Evolutionary conservation across 306 rosid species (phyloP), one percentile per base, ranked within the genome.

Genomic region (Luffa aegyptiaca): DNA sequence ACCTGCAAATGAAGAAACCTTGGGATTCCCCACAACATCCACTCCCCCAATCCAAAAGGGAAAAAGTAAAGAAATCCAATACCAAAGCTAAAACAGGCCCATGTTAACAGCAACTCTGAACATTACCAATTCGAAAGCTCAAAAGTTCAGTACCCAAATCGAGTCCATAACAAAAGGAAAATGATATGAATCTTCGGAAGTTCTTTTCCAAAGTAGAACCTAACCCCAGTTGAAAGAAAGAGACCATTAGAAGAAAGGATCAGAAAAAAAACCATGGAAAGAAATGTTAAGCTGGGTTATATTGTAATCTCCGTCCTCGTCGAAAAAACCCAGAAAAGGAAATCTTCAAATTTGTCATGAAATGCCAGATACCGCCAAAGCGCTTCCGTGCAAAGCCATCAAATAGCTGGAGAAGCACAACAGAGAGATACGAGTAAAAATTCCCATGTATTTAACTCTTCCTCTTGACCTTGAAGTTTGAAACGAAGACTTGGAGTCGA

Each of bases 401-500:
- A 36, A 82, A 51, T 33, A 44, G 62, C 45, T 33, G 36, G 75
- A 48, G 59, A 33, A 79, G 26, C 20, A 45, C 10, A 80, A n/a
- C 62, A 86, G 75, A 63, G 68, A 76, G 55, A 77, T 59, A 36
- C 78, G 18, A 21, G 61, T 41, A 21, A 73, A 87, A 74, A 80
- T 77, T 35, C 76, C 49, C 83, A 45, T 36, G 52, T 63, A 58
- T 81, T 81, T 74, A 84, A 78, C 64, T 51, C 36, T 42, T 75
- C 45, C 80, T 76, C 49, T 17, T 31, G 9, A 68, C 39, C 11
- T 8, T 51, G 69, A 80, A 35, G 82, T 65, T 80, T 63, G 82
- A 86, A 82, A 86, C 68, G 61, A 56, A 75, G 79, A 87, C 80
- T 81, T 72, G 69, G 57, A 20, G 75, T 76, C 76, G 93, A 89